Conservation (phyloP, 495 filamentous ascomycete genomes). For the Aspergillus ellipticus region DNA sequence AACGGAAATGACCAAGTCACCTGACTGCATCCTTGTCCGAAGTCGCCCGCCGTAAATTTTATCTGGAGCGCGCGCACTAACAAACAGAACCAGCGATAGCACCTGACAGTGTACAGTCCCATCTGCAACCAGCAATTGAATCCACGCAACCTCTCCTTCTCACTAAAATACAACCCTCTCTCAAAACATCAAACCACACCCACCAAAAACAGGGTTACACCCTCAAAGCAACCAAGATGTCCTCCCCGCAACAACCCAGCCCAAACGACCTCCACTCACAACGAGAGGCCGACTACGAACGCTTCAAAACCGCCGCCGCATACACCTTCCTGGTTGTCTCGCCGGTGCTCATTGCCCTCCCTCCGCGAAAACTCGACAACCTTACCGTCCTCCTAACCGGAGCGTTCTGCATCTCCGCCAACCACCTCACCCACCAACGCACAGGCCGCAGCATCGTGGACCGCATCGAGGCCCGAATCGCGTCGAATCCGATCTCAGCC, state of each 20-base stretch:
- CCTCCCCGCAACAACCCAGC: neutral
- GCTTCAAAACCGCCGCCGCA: constrained; percentile 57
- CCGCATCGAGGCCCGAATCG: constrained; percentile 23
- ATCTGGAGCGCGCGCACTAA: no score
- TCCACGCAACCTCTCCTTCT: no score
- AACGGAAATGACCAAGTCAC: no score
- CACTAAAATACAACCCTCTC: no score
- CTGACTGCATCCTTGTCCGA: no score
- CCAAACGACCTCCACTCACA: neutral
- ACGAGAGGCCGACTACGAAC: constrained; percentile 45
- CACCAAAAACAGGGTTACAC: no score
- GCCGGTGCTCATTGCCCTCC: constrained; percentile 68
- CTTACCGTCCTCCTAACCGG: constrained; percentile 56
- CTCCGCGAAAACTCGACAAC: constrained; percentile 72
- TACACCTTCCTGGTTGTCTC: constrained; percentile 61
- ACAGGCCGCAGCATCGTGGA: constrained; percentile 41
- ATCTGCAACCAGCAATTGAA: no score
- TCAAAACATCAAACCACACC: no score
- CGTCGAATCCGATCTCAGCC: constrained; percentile 3
- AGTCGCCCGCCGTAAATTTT: no score
- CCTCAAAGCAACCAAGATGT: neutral
- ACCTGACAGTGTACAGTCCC: no score
- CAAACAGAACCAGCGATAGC: no score
- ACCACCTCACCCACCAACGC: constrained; percentile 53
- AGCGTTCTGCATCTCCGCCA: constrained; percentile 59